Evolutionary conservation across 2,329 filamentous ascomycete species (phyloP).

Genomic region (Juglanconis sp.): DNA sequence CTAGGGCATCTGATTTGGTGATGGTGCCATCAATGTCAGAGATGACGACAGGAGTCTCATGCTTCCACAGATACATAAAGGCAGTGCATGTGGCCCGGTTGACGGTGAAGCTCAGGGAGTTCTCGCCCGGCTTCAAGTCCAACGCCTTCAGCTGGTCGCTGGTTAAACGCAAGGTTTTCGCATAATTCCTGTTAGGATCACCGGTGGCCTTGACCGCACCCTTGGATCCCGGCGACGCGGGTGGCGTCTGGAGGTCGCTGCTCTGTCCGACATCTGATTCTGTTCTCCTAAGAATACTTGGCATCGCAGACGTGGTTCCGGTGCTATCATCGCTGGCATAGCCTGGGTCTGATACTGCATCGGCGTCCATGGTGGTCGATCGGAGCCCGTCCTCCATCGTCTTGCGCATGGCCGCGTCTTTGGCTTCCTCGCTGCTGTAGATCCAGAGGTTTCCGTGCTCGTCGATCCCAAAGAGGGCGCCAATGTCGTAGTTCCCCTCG

Average conservation of each 20-base stretch:
- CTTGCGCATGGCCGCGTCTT: constrained; percentile 76
- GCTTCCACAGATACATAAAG: constrained; percentile 89
- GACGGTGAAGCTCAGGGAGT: constrained; percentile 93
- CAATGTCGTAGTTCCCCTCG: constrained; percentile 94
- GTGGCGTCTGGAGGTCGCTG: constrained; percentile 54
- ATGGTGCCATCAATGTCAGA: constrained; percentile 99
- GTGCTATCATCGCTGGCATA: constrained; percentile 89
- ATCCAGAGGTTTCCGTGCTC: constrained; percentile 99
- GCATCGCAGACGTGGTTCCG: constrained; percentile 43
- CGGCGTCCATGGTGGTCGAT: constrained; percentile 57
- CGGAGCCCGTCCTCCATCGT: constrained; percentile 51
- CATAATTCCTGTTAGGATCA: constrained; percentile 82
- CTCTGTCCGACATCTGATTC: constrained; percentile 63
- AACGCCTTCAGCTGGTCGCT: constrained; percentile 91
- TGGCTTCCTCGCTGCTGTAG: constrained; percentile 95
- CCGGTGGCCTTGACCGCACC: constrained; percentile 29
- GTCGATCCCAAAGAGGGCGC: constrained; percentile 89
- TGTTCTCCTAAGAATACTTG: constrained; percentile 54
- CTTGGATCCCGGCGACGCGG: constrained; percentile 66
- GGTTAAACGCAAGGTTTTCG: constrained; percentile 91
- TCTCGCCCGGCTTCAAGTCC: constrained; percentile 78
- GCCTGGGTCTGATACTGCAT: constrained; percentile 86
- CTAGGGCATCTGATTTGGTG: constrained; percentile 92
- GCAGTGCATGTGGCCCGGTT: constrained; percentile 90
- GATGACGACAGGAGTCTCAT: constrained; percentile 90